Evolutionary conservation across 192 early-diverging fungal species (phyloP).

Genomic region (Cladochytrium replicatum): DNA sequence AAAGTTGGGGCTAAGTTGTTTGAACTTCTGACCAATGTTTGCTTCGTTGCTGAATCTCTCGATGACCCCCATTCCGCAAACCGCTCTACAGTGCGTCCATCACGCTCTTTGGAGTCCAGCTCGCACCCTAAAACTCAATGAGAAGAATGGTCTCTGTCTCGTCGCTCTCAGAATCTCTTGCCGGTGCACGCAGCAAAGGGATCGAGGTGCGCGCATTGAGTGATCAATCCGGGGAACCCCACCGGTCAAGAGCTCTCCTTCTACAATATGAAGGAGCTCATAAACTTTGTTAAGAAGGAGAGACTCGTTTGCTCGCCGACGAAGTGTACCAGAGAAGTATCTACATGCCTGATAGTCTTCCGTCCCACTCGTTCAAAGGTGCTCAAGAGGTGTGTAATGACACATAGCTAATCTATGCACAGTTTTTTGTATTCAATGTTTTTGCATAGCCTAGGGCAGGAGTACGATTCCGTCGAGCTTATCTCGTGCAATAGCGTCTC

Average conservation of each 20-base stretch:
- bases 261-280: slow-evolving; percentile 81
- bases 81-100: slow-evolving; percentile 94
- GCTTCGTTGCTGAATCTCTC: slow-evolving; percentile 33
- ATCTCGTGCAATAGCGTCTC: slow-evolving; percentile 94
- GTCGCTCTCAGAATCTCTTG: too few species aligned
- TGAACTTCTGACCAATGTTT: too few species aligned
- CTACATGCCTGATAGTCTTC: slow-evolving; percentile 63
- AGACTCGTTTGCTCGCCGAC: slow-evolving; percentile 83
- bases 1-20: slow-evolving; percentile 65
- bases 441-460: slow-evolving; percentile 48
- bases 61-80: slow-evolving; percentile 99
- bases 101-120: slow-evolving; percentile 69
- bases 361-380: slow-evolving; percentile 98
- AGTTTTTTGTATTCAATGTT: too few species aligned
- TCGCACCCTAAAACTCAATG: slow-evolving; percentile 90
- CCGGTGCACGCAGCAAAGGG: too few species aligned
- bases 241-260: slow-evolving; percentile 81
- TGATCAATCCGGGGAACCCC: slow-evolving; percentile 99
- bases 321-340: slow-evolving; percentile 98
- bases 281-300: slow-evolving; percentile 77
- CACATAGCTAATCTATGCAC: too few species aligned
- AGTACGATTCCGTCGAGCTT: slow-evolving; percentile 68
- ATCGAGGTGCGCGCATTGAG: slow-evolving; percentile 87
- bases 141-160: slow-evolving; percentile 76
- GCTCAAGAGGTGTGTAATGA: slow-evolving; percentile 47